Base-by-base conservation (phyloP, 306 rosid species). In the Ammopiptanthus mongolicus region DNA sequence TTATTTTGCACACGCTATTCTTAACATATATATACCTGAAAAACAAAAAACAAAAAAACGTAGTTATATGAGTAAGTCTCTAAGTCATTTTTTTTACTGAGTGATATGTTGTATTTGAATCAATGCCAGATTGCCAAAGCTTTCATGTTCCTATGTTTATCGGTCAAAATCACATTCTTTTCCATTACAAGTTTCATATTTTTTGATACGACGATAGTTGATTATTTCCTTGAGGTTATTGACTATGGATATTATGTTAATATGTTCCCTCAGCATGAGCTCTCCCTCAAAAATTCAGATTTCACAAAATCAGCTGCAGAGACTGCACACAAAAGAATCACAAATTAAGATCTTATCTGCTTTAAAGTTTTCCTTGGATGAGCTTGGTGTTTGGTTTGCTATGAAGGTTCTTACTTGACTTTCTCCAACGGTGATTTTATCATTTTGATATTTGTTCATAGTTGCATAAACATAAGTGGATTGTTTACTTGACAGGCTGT, bases 351-450 rank as follows among this genome's bases (percentile, higher is more conserved):
- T 79, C 46, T 81, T 28, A 69, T 48, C 62, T 19, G 60, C 83
- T 63, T 41, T 90, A 10, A 41, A 76, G 13, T 94, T 74, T 81
- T 91, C 95, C 82, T 50, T 88, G 84, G 89, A 80, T 37, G 94
- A 88, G 9, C 90, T 94, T 56, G 98, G 98, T 70, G 61, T 86
- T 81, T 90, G 92, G 91, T 76, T 84, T 71, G 85, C 97, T 78
- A 59, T 82, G 67, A 87, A 94, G 97, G 98, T 94, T 78, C 51
- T 77, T 65, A 39, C 8, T 29, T 53, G 0, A 50, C 23, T 57
- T 58, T 42, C 31, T 69, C 29, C 22, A 23, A 62, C 69, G 23
- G 3, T 42, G 29, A 51, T 3, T 66, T 39, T 53, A 25, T 82
- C n/a, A 14, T 76, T 70, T 73, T 72, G 41, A 21, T 60, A 17